Percentiles rank a stretch among this genome's conserved stretches.
These are phyloP conservation scores for Drosera spatulata DNA, from an alignment of 179 eudicot genomes.

Conservation along the genomic window DNA sequence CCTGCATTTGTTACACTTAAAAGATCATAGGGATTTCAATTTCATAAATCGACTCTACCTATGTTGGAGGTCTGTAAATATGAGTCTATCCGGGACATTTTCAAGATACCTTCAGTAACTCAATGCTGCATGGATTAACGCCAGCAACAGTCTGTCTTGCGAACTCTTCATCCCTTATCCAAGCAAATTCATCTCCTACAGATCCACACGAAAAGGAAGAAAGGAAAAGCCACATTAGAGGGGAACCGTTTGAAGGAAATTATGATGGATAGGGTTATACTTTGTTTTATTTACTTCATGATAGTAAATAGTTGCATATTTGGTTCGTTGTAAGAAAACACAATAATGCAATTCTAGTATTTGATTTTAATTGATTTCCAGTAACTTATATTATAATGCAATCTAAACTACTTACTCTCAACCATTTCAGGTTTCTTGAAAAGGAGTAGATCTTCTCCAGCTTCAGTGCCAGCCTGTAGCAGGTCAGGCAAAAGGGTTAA, in stretches of 20 bases:
- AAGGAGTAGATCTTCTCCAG: neutral
- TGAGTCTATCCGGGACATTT: neutral
- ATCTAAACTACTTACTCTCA: constrained; percentile 4
- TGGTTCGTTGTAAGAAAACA: no score
- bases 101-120: constrained; percentile 20
- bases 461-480: constrained; percentile 16
- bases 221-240: neutral
- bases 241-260: neutral
- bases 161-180: constrained; percentile 37
- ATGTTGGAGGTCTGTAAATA: no score
- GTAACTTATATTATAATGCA: no score
- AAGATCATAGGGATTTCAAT: neutral
- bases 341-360: no score
- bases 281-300: no score
- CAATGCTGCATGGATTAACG: constrained; percentile 27
- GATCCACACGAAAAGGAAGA: neutral
- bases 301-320: no score
- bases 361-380: no score
- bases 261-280: no score
- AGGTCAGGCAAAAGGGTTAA: constrained; percentile 33
- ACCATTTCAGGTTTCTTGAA: constrained; percentile 10
- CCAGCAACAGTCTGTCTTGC: constrained; percentile 41
- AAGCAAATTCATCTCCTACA: constrained; percentile 33
- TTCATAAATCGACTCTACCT: neutral
- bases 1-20: constrained; percentile 9